These are phyloP conservation scores for Mycena albidolilacea DNA, from an alignment of 768 basidiomycete genomes.

Conservation along the genomic window DNA sequence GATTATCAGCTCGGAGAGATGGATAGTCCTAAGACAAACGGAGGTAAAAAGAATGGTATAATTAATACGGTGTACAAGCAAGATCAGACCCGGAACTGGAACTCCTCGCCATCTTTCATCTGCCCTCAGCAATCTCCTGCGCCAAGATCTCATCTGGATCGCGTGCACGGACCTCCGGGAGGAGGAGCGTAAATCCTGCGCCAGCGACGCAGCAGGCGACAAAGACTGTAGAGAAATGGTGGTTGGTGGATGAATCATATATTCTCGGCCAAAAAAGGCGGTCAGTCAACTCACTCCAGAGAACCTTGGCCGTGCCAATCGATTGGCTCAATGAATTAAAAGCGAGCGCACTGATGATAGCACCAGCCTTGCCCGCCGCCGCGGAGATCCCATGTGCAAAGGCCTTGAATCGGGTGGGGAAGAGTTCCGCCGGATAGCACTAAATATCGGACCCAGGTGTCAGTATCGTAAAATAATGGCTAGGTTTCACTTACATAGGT, in stretches of 20 bases:
- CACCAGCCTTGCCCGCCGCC: conserved; percentile 74
- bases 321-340: conserved; percentile 65
- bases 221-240: conserved; percentile 56
- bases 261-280: too few species aligned
- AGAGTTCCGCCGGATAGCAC: conserved; percentile 85
- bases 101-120: too few species aligned
- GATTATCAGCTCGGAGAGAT: too few species aligned
- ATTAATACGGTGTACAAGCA: too few species aligned
- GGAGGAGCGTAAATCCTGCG: conserved; percentile 59
- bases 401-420: conserved; percentile 83
- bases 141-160: conserved; percentile 64
- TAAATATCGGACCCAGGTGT: conserved; percentile 37
- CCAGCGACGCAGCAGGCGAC: conserved; percentile 65
- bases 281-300: conserved; percentile 67
- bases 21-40: too few species aligned
- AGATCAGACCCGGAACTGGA: too few species aligned
- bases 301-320: conserved; percentile 66
- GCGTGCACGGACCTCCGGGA: conserved; percentile 67
- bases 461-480: background rate
- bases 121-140: conserved; percentile 30
- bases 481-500: conserved; percentile 59
- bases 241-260: too few species aligned
- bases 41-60: too few species aligned
- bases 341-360: conserved; percentile 72
- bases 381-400: conserved; percentile 84